phyloP scores from a whole-genome alignment of 2,329 filamentous ascomycete genomes.

The Pyrenophora teres region DNA sequence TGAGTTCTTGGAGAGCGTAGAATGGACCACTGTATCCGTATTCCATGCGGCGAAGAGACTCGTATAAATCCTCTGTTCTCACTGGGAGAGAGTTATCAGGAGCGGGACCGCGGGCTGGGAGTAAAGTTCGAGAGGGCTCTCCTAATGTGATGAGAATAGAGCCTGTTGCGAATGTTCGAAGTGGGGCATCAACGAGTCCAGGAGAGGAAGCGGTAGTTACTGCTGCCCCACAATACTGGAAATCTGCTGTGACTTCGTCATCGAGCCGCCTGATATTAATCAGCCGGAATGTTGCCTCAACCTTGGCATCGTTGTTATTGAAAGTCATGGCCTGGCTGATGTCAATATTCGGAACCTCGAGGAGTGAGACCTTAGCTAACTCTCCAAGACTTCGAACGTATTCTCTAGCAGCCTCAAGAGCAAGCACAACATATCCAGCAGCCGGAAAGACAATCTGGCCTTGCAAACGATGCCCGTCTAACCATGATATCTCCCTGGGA shows the following conservation, averaged over 20 bases:
- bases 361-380: not conserved
- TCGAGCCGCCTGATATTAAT: not conserved
- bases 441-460: conserved; percentile 51
- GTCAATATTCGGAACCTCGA: not conserved
- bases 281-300: not conserved
- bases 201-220: not conserved
- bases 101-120: not conserved
- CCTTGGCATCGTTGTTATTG: conserved; percentile 2
- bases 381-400: not conserved
- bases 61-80: too few relatives aligned
- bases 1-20: too few relatives aligned
- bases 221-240: not conserved
- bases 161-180: too few relatives aligned
- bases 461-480: conserved; percentile 24
- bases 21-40: too few relatives aligned
- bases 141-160: not conserved
- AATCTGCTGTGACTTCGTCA: not conserved
- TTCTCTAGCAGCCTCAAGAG: conserved; percentile 23
- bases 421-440: conserved; percentile 52
- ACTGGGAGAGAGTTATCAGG: too few relatives aligned
- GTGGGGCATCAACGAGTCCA: not conserved
- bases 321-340: conserved; percentile 13
- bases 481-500: conserved; percentile 19
- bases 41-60: not conserved
- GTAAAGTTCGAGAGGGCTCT: not conserved